Percentiles rank a stretch among this genome's conserved stretches.
phyloP scores from a whole-genome alignment of 202 grass and related monocot genomes.

The Hordeum pubiflorum region DNA sequence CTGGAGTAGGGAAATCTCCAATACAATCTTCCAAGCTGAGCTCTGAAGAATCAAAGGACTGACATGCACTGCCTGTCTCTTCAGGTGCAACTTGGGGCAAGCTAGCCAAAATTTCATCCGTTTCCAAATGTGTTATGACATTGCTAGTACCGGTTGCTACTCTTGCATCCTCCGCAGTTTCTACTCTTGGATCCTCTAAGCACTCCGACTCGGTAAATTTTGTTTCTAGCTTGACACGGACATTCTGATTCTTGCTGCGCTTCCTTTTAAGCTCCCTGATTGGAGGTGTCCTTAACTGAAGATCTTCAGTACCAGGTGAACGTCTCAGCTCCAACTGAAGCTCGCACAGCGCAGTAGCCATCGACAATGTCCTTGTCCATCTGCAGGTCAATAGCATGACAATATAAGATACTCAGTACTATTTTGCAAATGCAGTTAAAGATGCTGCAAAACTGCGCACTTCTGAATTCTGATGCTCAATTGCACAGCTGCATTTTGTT shows the following conservation, averaged over 20 bases:
- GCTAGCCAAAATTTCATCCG: neutral
- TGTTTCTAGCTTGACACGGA: constrained; percentile 38
- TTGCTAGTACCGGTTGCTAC: neutral
- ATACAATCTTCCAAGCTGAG: constrained; percentile 17
- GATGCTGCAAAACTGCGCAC: neutral
- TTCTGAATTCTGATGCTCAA: neutral
- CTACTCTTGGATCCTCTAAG: neutral
- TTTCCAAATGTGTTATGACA: neutral
- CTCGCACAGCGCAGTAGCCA: constrained; percentile 60
- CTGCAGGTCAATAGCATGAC: constrained; percentile 13
- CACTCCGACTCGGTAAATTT: constrained; percentile 31
- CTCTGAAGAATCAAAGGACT: constrained; percentile 12
- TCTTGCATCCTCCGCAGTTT: neutral
- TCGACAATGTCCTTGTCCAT: constrained; percentile 65
- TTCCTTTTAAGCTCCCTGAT: constrained; percentile 48
- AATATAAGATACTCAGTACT: neutral
- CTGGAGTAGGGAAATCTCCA: constrained; percentile 57
- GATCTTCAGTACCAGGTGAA: constrained; percentile 6
- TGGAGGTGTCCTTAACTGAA: constrained; percentile 56
- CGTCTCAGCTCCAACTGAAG: constrained; percentile 46
- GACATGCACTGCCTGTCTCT: neutral
- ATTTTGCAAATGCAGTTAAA: neutral
- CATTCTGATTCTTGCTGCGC: constrained; percentile 10
- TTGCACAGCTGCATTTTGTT: neutral
- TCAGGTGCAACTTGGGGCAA: neutral